A percentile compares a stretch with the other conserved stretches of the same genome.
Conservation (phyloP, 495 filamentous ascomycete genomes). For the Penicillium salamii region DNA sequence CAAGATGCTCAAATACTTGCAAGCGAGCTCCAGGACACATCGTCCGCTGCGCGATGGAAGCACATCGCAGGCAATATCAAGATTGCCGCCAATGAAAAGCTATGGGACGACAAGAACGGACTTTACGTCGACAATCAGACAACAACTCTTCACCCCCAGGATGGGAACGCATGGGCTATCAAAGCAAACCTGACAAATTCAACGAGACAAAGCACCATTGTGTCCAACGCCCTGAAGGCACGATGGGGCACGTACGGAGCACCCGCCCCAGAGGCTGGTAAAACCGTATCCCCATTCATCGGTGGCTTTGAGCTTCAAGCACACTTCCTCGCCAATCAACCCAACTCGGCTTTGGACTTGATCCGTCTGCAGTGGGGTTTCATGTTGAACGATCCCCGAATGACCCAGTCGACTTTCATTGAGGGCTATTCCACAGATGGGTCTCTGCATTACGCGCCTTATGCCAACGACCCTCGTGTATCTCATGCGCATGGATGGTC, state of each 20-base stretch:
- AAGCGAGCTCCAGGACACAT: conserved; percentile 18
- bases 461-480: conserved; percentile 48
- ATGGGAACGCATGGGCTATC: conserved; percentile 46
- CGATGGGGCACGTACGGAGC: conserved; percentile 56
- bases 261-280: conserved; percentile 52
- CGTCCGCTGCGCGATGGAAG: conserved; percentile 17
- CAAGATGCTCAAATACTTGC: conserved; percentile 26
- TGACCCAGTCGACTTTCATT: conserved; percentile 60
- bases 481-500: conserved; percentile 61
- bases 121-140: conserved; percentile 38
- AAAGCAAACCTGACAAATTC: conserved; percentile 35
- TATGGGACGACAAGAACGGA: conserved; percentile 27
- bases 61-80: conserved; percentile 19
- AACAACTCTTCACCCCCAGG: conserved; percentile 42
- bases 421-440: conserved; percentile 57
- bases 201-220: conserved; percentile 9
- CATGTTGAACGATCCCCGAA: conserved; percentile 55
- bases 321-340: conserved; percentile 44
- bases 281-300: conserved; percentile 57
- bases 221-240: conserved; percentile 40
- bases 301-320: conserved; percentile 56
- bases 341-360: conserved; percentile 47
- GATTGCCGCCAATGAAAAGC: conserved; percentile 26
- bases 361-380: conserved; percentile 54
- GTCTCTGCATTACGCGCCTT: conserved; percentile 54